Evolutionary conservation across 257 asterid genomes (phyloP).

Genomic region (Penstemon barbatus): DNA sequence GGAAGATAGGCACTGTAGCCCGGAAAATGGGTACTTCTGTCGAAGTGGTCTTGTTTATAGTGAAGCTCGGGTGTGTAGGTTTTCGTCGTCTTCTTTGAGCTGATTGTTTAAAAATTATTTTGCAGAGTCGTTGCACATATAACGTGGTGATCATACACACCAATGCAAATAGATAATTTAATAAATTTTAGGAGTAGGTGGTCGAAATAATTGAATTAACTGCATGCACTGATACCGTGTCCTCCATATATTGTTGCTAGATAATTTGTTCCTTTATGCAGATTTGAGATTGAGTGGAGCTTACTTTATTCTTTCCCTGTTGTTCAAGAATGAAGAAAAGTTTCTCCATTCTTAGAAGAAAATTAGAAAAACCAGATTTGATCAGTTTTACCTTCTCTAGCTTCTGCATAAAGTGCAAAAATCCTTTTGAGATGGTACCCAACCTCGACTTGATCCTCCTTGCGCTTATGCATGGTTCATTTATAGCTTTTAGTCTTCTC

Average conservation of each 20-base stretch:
- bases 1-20: conserved; percentile 78
- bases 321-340: conserved; percentile 13
- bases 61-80: conserved; percentile 68
- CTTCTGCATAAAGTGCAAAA: background rate
- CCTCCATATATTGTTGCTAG: background rate
- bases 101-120: background rate
- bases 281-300: conserved; percentile 32
- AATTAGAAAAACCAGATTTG: background rate
- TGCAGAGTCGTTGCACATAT: no score
- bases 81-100: conserved; percentile 27
- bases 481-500: conserved; percentile 32
- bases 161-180: no score
- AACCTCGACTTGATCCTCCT: conserved; percentile 37
- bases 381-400: background rate
- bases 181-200: no score
- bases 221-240: no score
- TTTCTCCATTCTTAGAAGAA: conserved; percentile 6
- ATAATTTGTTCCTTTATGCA: background rate
- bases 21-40: conserved; percentile 60
- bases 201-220: no score
- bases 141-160: no score
- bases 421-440: conserved; percentile 29
- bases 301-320: conserved; percentile 36
- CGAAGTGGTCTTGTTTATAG: conserved; percentile 56
- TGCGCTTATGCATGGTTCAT: conserved; percentile 38